Percentiles rank a stretch among this genome's conserved stretches.
Conservation (phyloP, 768 basidiomycete species). For the Hydnum rufescens region DNA sequence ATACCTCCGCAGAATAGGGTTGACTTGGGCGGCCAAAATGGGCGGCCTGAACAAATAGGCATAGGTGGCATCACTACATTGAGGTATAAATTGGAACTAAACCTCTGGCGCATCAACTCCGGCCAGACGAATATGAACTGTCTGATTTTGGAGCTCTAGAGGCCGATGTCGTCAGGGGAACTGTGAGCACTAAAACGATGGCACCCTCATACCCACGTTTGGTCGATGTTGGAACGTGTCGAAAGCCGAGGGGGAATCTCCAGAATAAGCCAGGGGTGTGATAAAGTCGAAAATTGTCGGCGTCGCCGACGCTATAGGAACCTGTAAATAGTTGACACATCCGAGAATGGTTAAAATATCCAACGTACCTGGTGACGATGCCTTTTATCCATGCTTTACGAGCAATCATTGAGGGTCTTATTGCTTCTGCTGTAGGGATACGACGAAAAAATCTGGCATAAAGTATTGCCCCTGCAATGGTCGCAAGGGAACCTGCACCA, state of each 20-base stretch:
- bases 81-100: neutral
- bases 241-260: slow-evolving; percentile 41
- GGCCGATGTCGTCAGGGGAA: too few species aligned
- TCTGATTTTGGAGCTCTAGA: slow-evolving; percentile 59
- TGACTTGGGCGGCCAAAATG: slow-evolving; percentile 76
- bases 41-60: slow-evolving; percentile 28
- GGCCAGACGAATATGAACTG: slow-evolving; percentile 72
- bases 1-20: slow-evolving; percentile 51
- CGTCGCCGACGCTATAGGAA: slow-evolving; percentile 50
- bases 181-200: neutral
- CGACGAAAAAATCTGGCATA: slow-evolving; percentile 13
- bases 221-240: slow-evolving; percentile 33
- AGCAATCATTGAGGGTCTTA: slow-evolving; percentile 41
- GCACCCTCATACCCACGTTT: slow-evolving; percentile 27
- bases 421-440: slow-evolving; percentile 20
- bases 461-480: slow-evolving; percentile 9
- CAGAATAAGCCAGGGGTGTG: slow-evolving; percentile 67
- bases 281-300: slow-evolving; percentile 73
- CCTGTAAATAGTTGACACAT: neutral
- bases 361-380: slow-evolving; percentile 48
- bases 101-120: slow-evolving; percentile 92
- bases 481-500: slow-evolving; percentile 10
- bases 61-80: neutral
- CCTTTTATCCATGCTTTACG: slow-evolving; percentile 56
- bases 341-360: slow-evolving; percentile 4